These are phyloP conservation scores for Penicillium psychrofluorescens DNA, from an alignment of 495 filamentous ascomycete genomes.

Conservation along the genomic window DNA sequence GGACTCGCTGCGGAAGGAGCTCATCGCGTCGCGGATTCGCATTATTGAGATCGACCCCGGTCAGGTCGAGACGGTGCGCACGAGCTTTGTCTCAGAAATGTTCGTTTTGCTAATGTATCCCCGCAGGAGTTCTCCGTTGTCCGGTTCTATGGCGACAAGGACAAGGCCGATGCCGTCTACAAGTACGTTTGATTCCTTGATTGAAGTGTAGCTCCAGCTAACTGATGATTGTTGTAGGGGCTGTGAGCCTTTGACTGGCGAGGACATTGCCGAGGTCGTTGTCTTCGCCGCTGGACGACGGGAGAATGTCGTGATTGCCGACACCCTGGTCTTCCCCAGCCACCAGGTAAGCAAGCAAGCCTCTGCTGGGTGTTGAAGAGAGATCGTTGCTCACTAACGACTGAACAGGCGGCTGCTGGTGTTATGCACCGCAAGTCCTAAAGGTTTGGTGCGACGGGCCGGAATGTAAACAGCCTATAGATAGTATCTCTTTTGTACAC, in stretches of 20 bases:
- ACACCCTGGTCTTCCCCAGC: constrained; percentile 84
- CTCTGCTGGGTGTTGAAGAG: neutral
- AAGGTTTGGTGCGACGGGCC: neutral
- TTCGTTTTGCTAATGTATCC: constrained; percentile 1
- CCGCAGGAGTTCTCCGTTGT: constrained; percentile 85
- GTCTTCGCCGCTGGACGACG: constrained; percentile 83
- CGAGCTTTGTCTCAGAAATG: neutral
- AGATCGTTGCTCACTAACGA: neutral
- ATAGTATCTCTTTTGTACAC: constrained; percentile 2
- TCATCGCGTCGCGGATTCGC: constrained; percentile 77
- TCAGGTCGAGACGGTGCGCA: constrained; percentile 80
- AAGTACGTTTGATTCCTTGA: constrained; percentile 48
- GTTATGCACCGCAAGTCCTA: constrained; percentile 22
- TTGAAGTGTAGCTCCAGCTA: neutral
- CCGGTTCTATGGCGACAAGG: constrained; percentile 85
- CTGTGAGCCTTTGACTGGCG: constrained; percentile 84
- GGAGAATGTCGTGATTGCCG: constrained; percentile 94
- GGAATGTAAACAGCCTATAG: constrained; percentile 2
- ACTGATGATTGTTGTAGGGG: constrained; percentile 42
- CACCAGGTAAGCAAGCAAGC: constrained; percentile 61
- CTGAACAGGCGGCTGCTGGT: constrained; percentile 12
- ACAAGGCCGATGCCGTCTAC: constrained; percentile 94
- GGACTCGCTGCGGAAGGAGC: constrained; percentile 79
- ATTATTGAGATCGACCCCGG: constrained; percentile 93
- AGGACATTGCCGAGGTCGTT: constrained; percentile 90